A percentile compares a stretch with the other conserved stretches of the same genome.
Conservation (phyloP, 148 eudicot species). For the Silene latifolia region DNA sequence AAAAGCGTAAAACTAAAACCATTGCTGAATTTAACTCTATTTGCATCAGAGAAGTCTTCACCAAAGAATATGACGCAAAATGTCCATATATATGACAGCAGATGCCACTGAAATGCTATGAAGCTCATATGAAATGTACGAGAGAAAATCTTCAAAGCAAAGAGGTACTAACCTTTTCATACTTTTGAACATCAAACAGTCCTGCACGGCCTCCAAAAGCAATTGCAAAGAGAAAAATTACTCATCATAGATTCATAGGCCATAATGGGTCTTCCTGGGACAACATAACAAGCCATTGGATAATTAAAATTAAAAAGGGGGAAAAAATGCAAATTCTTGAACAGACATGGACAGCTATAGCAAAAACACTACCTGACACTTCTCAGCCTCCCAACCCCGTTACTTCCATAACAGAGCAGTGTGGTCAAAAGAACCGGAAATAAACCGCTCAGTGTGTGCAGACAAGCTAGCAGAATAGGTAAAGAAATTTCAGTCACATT, state of each 20-base stretch:
- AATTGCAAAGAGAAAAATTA: slow-evolving; percentile 71
- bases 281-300: slow-evolving; percentile 74
- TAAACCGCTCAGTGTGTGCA: slow-evolving; percentile 67
- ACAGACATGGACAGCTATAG: neutral
- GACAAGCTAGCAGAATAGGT: slow-evolving; percentile 70
- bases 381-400: slow-evolving; percentile 69
- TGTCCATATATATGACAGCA: neutral
- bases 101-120: neutral
- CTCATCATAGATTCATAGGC: too few relatives aligned
- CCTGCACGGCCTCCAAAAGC: slow-evolving; percentile 84
- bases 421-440: slow-evolving; percentile 73
- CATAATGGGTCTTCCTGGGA: slow-evolving; percentile 85
- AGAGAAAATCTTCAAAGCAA: neutral
- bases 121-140: neutral
- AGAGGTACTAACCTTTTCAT: slow-evolving; percentile 60
- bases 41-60: slow-evolving; percentile 62
- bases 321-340: too few relatives aligned
- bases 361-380: slow-evolving; percentile 57
- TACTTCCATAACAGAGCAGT: slow-evolving; percentile 90
- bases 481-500: neutral
- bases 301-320: too few relatives aligned
- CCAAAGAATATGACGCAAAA: slow-evolving; percentile 58
- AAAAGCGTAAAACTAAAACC: too few relatives aligned
- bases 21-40: too few relatives aligned
- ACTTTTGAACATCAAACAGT: slow-evolving; percentile 79